Evolutionary conservation across 2,329 filamentous ascomycete genomes (phyloP).

Genomic region (Fusarium sp.): DNA sequence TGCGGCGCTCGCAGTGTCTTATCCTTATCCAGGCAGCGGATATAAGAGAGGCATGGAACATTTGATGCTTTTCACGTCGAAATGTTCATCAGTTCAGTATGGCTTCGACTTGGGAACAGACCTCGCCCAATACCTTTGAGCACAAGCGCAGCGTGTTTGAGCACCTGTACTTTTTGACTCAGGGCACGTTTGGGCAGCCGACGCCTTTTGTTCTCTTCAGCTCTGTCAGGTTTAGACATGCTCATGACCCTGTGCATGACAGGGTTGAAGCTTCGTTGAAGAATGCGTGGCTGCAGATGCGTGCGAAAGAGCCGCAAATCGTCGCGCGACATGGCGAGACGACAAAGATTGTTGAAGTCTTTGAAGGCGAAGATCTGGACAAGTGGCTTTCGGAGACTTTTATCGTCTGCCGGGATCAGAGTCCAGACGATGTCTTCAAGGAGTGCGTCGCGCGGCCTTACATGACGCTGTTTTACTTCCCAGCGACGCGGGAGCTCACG

Average conservation of each 20-base stretch:
- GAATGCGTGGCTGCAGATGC: background rate
- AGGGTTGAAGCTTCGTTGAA: background rate
- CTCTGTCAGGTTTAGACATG: background rate
- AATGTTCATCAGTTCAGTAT: background rate
- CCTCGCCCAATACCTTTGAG: background rate
- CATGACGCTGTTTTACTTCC: background rate
- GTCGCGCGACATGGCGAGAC: conserved; percentile 1
- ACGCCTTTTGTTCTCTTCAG: background rate
- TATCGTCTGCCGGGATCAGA: background rate
- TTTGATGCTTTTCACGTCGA: too few species aligned
- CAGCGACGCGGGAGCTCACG: background rate
- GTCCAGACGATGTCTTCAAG: background rate
- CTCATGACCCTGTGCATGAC: background rate
- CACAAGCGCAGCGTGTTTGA: conserved; percentile 1
- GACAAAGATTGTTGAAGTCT: background rate
- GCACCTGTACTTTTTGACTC: background rate
- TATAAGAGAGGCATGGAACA: too few species aligned
- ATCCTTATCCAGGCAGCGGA: too few species aligned
- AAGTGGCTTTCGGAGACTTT: background rate
- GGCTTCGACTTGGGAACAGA: conserved; percentile 4
- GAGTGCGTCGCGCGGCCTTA: background rate
- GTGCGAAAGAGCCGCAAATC: background rate
- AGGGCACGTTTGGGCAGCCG: background rate
- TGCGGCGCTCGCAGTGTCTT: too few species aligned
- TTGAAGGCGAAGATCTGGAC: background rate